Evolutionary conservation across 345 rosid species (phyloP).

Genomic region (Diplotaxis tenuifolia): DNA sequence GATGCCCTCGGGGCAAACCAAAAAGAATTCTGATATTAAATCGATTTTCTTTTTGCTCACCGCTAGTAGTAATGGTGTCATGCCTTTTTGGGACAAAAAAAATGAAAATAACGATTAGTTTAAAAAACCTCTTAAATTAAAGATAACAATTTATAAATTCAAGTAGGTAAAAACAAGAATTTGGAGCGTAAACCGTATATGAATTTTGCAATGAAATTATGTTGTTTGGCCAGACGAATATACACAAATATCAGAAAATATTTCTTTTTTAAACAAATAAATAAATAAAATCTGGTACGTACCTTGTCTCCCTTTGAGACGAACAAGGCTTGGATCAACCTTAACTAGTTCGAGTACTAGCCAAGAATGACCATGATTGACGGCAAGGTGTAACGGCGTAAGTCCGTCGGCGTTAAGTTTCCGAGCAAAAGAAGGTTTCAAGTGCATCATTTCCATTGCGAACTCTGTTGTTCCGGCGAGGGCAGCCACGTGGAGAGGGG

Average conservation of each 20-base stretch:
- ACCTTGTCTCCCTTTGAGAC: constrained; percentile 34
- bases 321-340: constrained; percentile 28
- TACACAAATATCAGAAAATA: too few species aligned
- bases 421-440: constrained; percentile 40
- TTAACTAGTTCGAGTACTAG: constrained; percentile 1
- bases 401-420: constrained; percentile 34
- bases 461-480: constrained; percentile 30
- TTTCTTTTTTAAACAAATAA: too few species aligned
- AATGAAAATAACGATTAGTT: neutral
- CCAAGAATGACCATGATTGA: constrained; percentile 4
- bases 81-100: constrained; percentile 1
- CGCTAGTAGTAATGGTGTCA: constrained; percentile 31
- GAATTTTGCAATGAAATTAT: too few species aligned
- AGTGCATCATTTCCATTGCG: constrained; percentile 35
- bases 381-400: constrained; percentile 40
- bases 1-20: constrained; percentile 24
- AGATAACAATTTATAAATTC: too few species aligned
- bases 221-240: too few species aligned
- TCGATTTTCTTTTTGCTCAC: neutral
- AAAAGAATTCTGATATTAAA: constrained; percentile 26
- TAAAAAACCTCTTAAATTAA: too few species aligned
- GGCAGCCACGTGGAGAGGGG: constrained; percentile 43
- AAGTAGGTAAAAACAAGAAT: too few species aligned
- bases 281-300: too few species aligned
- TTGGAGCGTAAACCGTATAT: too few species aligned